Base-by-base conservation (phyloP, 768 basidiomycete genomes). In the Amanita subjunquillea region DNA sequence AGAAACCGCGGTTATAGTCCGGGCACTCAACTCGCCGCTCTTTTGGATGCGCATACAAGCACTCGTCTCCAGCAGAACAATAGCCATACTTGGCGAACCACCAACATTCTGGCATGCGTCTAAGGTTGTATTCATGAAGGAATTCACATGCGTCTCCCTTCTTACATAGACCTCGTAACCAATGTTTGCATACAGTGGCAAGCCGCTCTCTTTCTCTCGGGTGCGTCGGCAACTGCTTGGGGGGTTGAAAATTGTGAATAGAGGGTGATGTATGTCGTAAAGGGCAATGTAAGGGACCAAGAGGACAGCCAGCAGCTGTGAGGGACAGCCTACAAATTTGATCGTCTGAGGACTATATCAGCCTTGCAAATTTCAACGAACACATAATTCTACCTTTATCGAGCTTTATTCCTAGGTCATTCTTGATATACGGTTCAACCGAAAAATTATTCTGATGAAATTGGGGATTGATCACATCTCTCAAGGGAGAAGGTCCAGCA, bases 21-120 rank as follows among this genome's bases (percentile, higher is more conserved):
- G 92, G 92, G 64, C 96, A 99, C 63, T 95, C 93, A 3, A 90
- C 82, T 53, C 83, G 79, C 48, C 93, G 78, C 67, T 93, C 91
- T 65, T 92, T 91, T 10, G 91, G 92, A 63, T 95, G 91, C 13
- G 91, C 90, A 65, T 98, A 99, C 58, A 99, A 73, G 65, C 96
- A 99, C 67, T 98, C 94, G 59, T 95, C 93, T 53, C 96, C 95
- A 17, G 93, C 86, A 23, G 91, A 90, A 66, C 96, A 98, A 67
- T 93, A 98, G 13, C 96, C 96, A 62, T 92, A 94, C 67, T 95
- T 96, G 48, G 91, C 91, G 67, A 84, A 97, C 93, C 93, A 98
- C 86, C 92, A 96, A 62, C 96, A 98, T 65, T 97, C 91, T 5
- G 96, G 96, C 94, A 98, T 98, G 55, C 91, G 85, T 54, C 96